Evolutionary conservation across 345 rosid species (phyloP).

Genomic region (Eutrema yunnanense): DNA sequence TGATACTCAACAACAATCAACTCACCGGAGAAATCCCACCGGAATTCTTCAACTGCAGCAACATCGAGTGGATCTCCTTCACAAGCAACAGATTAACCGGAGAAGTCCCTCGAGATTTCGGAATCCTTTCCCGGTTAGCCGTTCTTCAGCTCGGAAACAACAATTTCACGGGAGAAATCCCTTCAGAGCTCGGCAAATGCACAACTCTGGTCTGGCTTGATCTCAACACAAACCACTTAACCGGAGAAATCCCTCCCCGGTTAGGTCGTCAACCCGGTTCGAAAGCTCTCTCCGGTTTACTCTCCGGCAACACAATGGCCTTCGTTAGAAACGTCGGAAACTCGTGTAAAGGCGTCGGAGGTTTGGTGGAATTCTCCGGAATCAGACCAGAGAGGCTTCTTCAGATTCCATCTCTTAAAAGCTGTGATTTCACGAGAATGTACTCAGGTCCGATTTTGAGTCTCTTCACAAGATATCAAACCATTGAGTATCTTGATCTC

Average conservation of each 20-base stretch:
- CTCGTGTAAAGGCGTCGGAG: conserved; percentile 94
- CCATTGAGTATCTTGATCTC: conserved; percentile 85
- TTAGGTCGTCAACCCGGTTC: conserved; percentile 87
- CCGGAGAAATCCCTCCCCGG: conserved; percentile 85
- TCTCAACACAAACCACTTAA: conserved; percentile 77
- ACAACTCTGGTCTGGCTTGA: conserved; percentile 91
- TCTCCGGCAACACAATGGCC: conserved; percentile 77
- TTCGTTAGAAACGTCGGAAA: conserved; percentile 90
- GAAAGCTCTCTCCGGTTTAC: conserved; percentile 68
- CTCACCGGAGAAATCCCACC: conserved; percentile 74
- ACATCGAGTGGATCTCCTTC: conserved; percentile 90
- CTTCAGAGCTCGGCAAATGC: conserved; percentile 78
- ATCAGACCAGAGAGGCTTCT: conserved; percentile 82
- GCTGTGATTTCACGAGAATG: conserved; percentile 86
- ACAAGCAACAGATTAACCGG: conserved; percentile 78
- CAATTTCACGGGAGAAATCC: conserved; percentile 80
- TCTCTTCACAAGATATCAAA: conserved; percentile 80
- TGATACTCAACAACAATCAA: conserved; percentile 78
- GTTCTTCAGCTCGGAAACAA: conserved; percentile 93
- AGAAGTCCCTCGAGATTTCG: conserved; percentile 54
- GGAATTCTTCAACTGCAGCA: conserved; percentile 73
- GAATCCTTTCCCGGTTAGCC: conserved; percentile 65
- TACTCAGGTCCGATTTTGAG: conserved; percentile 88
- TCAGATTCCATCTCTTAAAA: conserved; percentile 67
- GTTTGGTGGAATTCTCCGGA: conserved; percentile 83